Evolutionary conservation across 257 asterid species (phyloP), one percentile per base, ranked within the genome.

Genomic region (Penstemon barbatus): DNA sequence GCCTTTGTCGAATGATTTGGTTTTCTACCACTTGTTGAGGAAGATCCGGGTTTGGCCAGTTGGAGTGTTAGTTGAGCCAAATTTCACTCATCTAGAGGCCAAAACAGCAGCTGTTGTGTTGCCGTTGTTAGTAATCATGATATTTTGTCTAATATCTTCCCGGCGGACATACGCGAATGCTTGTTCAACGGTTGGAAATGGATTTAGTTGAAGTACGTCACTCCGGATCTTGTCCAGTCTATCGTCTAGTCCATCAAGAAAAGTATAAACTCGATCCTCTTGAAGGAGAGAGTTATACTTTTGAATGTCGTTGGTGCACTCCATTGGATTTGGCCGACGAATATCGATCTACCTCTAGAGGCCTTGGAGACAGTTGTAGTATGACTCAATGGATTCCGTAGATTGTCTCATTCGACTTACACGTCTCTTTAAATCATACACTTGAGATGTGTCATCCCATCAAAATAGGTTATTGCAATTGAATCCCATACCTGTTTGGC

Each of bases 321-420:
- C 3, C 59, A 64, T 63, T 0, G 66, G 66, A 11, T 63, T 72
- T 7, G 77, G 72, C 0, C n/a, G 15, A 1, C 33, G 33, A 25
- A 25, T 0, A 25, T 25, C 33, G 33, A 25, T 25, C 33, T 25
- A 0, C 33, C 33, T 4, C 51, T 58, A 64, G 3, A 72, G 0
- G 10, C 61, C 71, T 50, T 64, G 71, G 2, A 72, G 62, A 5
- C 8, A 2, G 3, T 45, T 56, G 55, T 43, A 72, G 33, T 72
- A 55, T 44, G 3, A 4, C 6, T 72, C 60, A 9, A 72, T 8
- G 3, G 71, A 12, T 54, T 65, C 66, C 5, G 53, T 54, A 0
- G 25, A 51, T 37, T 63, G 66, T 63, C 37, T 63, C 25, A 43
- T 3, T 6, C 50, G 5, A 1, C 33, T 8, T 0, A 65, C 68